Evolutionary conservation across 768 basidiomycete genomes (phyloP), one percentile per base, ranked within the genome.

Genomic region (Dentipellis sp.): DNA sequence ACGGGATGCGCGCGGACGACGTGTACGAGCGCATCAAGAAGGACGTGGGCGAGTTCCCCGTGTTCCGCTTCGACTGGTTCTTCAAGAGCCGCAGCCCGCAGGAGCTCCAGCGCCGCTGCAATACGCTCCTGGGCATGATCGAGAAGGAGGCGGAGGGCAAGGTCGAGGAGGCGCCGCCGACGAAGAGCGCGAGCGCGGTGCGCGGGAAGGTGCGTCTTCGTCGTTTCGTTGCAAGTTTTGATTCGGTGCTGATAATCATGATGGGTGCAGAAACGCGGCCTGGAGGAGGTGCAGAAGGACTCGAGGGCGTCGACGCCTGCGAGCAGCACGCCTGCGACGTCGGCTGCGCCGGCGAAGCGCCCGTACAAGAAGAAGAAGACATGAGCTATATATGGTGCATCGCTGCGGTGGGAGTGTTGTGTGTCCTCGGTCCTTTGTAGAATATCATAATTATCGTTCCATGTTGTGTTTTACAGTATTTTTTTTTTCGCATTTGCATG

Each of bases 41-140:
- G 69, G 95, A 98, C 69, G 93, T 98, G 60, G 86, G 84, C 14
- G 94, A 98, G 71, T 97, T 94, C 71, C 94, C 95, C 1, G 88
- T 94, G 12, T 99, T 97, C 74, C 78, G 94, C 19, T 98, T 98
- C 64, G 94, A 97, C 66, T 97, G 94, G 95, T 97, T 97, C 75
- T 88, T 94, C 78, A 94, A 95, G 76, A 92, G 91, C 61, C 75
- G 95, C 54, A 91, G 88, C 10, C 84, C 91, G 2, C 85, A 91
- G 64, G 95, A 98, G 71, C 72, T 98, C 56, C 83, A 86, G 65
- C 75, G 95, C 60, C 74, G 95, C 54, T 97, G 93, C 64, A 86
- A 86, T 63, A 97, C 95, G 2, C 67, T 97, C 38, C 65, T 97
- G 23, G 77, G 83, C 10, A 91, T 97, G 82, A 90, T 99, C 59